phyloP scores from a whole-genome alignment of 2,329 filamentous ascomycete species.

The Diaporthe sp. region DNA sequence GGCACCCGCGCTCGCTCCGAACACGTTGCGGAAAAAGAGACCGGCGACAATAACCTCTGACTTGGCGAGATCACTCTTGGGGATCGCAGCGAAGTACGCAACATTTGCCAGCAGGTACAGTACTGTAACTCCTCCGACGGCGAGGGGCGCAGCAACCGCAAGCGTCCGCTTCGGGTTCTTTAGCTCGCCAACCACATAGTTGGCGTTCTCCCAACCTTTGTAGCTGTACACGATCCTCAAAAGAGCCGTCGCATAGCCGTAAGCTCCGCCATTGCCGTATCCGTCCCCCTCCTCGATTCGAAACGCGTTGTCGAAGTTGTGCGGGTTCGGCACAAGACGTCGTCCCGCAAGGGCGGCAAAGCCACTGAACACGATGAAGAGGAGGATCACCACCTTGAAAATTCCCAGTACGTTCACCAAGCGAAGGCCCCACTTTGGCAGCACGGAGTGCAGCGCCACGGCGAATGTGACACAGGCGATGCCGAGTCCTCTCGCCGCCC shows the following conservation, averaged over 20 bases:
- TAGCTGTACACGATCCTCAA: conserved; percentile 73
- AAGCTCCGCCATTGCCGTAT: conserved; percentile 63
- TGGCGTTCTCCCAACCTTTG: conserved; percentile 75
- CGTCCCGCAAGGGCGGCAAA: conserved; percentile 69
- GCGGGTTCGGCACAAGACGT: conserved; percentile 62
- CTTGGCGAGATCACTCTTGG: conserved; percentile 68
- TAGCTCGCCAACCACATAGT: conserved; percentile 72
- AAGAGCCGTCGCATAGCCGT: conserved; percentile 70
- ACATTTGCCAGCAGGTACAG: conserved; percentile 76
- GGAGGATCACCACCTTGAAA: conserved; percentile 72
- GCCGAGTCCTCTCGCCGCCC: conserved; percentile 70
- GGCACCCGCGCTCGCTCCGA: conserved; percentile 65
- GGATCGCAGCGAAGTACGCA: conserved; percentile 75
- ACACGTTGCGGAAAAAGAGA: conserved; percentile 73
- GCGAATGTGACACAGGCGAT: conserved; percentile 68
- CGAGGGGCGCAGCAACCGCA: conserved; percentile 68
- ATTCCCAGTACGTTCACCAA: conserved; percentile 71
- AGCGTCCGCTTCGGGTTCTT: conserved; percentile 69
- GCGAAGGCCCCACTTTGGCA: conserved; percentile 71
- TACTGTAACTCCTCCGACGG: conserved; percentile 70
- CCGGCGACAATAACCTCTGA: conserved; percentile 73
- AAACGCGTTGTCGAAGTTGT: conserved; percentile 72
- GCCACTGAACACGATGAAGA: conserved; percentile 74
- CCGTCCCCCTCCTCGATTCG: conserved; percentile 57
- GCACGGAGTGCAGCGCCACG: conserved; percentile 64